phyloP scores from a whole-genome alignment of 1,284 basidiomycete genomes.

The Trichosporon faecale region DNA sequence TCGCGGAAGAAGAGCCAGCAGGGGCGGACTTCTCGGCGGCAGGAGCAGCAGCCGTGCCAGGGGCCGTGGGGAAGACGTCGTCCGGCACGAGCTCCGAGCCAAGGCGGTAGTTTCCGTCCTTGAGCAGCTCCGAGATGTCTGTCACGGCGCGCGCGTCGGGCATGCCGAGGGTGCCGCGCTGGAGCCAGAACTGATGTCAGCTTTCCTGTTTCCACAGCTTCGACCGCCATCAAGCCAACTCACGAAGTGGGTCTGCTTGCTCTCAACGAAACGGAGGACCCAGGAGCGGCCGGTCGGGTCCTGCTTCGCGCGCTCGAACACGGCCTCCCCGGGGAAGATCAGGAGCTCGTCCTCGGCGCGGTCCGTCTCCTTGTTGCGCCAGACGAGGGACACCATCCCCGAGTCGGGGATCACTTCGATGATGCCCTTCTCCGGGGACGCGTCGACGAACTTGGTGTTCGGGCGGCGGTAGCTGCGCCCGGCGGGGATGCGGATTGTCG shows the following conservation, averaged over 20 bases:
- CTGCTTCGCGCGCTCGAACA: slow-evolving; percentile 44
- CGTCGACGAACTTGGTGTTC: slow-evolving; percentile 48
- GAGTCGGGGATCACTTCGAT: slow-evolving; percentile 45
- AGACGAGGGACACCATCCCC: slow-evolving; percentile 36
- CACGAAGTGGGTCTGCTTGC: slow-evolving; percentile 50
- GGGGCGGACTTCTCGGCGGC: slow-evolving; percentile 17
- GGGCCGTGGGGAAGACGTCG: slow-evolving; percentile 11
- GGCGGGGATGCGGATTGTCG: slow-evolving; percentile 42
- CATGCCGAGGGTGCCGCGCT: slow-evolving; percentile 32
- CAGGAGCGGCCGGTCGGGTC: slow-evolving; percentile 47
- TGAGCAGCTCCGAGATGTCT: slow-evolving; percentile 46
- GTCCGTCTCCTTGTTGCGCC: slow-evolving; percentile 39
- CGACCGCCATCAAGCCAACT: no score
- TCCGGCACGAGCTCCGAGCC: slow-evolving; percentile 20
- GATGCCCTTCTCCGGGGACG: slow-evolving; percentile 46
- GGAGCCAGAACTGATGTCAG: slow-evolving; percentile 50
- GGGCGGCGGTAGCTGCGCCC: slow-evolving; percentile 43
- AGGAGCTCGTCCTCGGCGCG: slow-evolving; percentile 46
- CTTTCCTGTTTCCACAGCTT: no score
- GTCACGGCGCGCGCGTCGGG: slow-evolving; percentile 38
- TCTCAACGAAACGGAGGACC: slow-evolving; percentile 49
- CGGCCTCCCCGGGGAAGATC: slow-evolving; percentile 52
- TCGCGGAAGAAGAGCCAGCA: background rate
- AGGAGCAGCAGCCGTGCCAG: slow-evolving; percentile 17
- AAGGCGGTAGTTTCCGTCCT: slow-evolving; percentile 40